These are phyloP conservation scores for Trichophyton schoenleinii DNA, from an alignment of 2,329 filamentous ascomycete genomes.

Conservation along the genomic window DNA sequence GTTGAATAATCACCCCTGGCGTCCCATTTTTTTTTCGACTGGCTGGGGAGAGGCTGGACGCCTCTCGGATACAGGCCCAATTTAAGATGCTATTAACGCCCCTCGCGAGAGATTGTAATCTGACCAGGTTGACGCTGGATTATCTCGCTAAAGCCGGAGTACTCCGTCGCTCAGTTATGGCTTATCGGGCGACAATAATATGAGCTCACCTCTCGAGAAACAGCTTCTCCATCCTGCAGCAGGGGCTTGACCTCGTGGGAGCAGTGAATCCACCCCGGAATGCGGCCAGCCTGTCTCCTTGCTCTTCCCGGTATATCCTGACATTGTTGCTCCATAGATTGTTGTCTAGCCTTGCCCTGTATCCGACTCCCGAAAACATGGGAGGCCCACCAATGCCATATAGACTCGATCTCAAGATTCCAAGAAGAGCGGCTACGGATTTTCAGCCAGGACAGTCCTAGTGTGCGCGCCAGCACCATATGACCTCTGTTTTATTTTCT, in stretches of 20 bases:
- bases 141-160: neutral
- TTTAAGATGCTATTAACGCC: no score
- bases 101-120: neutral
- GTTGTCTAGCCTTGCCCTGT: neutral
- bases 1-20: no score
- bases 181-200: neutral
- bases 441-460: neutral
- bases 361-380: neutral
- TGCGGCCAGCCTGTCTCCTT: neutral
- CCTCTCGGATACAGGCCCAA: no score
- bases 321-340: neutral
- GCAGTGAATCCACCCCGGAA: neutral
- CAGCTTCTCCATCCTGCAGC: neutral
- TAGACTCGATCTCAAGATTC: neutral
- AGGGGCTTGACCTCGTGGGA: neutral
- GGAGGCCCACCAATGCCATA: neutral
- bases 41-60: no score
- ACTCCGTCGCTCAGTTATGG: neutral
- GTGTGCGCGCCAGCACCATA: neutral
- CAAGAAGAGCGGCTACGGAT: neutral
- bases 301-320: neutral
- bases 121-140: neutral
- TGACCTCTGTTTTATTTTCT: no score
- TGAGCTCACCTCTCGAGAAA: neutral
- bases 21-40: no score